These are phyloP conservation scores for Septoria petroselini DNA, from an alignment of 2,329 filamentous ascomycete species.

Conservation along the genomic window DNA sequence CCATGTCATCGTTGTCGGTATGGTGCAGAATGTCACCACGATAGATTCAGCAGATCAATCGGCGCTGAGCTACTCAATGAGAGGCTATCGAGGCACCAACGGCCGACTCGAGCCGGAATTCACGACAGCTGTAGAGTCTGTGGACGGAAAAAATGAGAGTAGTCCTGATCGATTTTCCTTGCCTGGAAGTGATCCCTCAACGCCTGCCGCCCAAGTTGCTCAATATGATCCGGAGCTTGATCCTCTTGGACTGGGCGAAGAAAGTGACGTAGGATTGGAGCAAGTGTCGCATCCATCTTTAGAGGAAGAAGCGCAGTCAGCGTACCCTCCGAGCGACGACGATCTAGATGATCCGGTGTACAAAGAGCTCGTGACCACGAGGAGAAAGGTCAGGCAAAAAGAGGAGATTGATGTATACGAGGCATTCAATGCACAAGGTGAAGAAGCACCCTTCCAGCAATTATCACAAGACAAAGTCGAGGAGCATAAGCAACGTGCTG, in stretches of 20 bases:
- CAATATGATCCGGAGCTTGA: background rate
- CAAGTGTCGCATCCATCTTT: background rate
- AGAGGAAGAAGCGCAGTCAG: background rate
- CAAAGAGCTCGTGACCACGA: conserved; percentile 5
- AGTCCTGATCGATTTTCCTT: background rate
- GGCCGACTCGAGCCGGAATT: conserved; percentile 7
- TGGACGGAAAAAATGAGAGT: background rate
- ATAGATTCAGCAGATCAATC: background rate
- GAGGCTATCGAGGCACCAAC: conserved; percentile 5
- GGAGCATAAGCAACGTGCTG: background rate
- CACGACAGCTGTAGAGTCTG: background rate
- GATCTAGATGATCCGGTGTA: conserved; percentile 12
- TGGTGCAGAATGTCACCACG: conserved; percentile 31
- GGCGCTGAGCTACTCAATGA: conserved; percentile 11
- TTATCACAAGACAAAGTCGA: background rate
- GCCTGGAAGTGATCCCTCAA: background rate
- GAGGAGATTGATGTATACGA: conserved; percentile 10
- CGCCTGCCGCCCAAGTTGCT: background rate
- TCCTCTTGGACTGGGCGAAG: conserved; percentile 4
- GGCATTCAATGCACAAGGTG: background rate
- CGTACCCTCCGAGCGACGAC: background rate
- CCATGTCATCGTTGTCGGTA: conserved; percentile 49
- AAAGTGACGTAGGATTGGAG: background rate
- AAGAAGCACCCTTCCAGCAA: background rate
- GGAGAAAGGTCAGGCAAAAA: conserved; percentile 6